Base-by-base conservation (phyloP, 2,329 filamentous ascomycete genomes). In the Eutypella sp. region DNA sequence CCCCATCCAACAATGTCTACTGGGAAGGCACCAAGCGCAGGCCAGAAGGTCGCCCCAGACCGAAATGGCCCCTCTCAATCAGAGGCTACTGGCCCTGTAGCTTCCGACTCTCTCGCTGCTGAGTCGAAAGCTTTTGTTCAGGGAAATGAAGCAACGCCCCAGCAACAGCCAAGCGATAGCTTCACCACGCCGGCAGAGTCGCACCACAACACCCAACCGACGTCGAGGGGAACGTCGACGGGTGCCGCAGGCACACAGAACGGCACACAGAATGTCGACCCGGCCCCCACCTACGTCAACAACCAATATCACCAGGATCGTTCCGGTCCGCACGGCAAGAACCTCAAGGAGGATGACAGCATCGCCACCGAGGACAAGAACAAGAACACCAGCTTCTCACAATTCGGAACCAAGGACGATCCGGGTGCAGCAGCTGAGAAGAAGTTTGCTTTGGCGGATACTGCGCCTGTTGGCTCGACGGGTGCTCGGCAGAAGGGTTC, bases 101-200 rank as follows among this genome's bases (percentile, higher is more conserved):
- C 76, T 38, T 70, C 76, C 13, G 86, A 85, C 66, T 92, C 87
- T 6, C 81, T 95, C 5, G 89, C 89, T 10, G 84, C 81, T 47
- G 84, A 92, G 58, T 93, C 87, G 0, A 45, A 57, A 18, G 44
- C 57, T 19, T 67, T 81, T 48, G 68, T 72, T 40, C 55, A 70
- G 19, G 75, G 75, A 47, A 87, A 85, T 52, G 69, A 64, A 11
- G 89, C 75, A 34, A 63, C 72, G 5, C 68, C 70, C 69, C 8
- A 76, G 76, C 36, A 54, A 57, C n/a, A 71, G 73, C 40, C 79
- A 73, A 27, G 83, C 74, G 18, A 57, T 39, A 34, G 49, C 34
- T 29, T 51, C 24, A 52, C 47, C 41, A 41, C 47, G 3, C 22
- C 46, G n/a, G 25, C 53, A 16, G 44, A 48, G 42, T 20, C 55